Percentiles rank a stretch among this genome's conserved stretches.
Conservation (phyloP, 208 protist genomes). For the Herpetomonas samuelpessoai region DNA sequence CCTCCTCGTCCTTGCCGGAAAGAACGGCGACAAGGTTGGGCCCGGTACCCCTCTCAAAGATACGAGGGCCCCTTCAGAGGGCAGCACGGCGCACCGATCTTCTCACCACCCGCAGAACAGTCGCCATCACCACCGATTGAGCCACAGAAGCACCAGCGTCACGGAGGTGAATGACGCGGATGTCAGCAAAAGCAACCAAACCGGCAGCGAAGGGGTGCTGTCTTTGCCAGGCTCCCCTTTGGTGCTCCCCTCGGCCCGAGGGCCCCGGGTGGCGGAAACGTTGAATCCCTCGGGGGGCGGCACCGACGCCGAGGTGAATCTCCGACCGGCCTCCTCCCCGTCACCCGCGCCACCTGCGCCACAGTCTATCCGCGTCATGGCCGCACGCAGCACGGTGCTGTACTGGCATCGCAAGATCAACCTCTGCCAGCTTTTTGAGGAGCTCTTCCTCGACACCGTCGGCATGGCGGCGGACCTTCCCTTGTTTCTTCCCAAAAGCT, state of each 20-base stretch:
- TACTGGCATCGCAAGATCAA: slow-evolving; percentile 1
- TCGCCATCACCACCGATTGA: not conserved
- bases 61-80: too few relatives aligned
- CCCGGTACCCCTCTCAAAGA: too few relatives aligned
- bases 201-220: not conserved
- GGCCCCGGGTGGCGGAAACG: not conserved
- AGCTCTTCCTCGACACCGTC: slow-evolving; percentile 1
- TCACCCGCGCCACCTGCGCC: not conserved
- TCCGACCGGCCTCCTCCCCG: too few relatives aligned
- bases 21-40: not conserved
- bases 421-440: slow-evolving; percentile 2
- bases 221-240: not conserved
- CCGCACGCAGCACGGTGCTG: slow-evolving; percentile 1
- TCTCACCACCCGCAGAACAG: too few relatives aligned
- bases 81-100: not conserved
- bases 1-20: not conserved
- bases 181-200: too few relatives aligned
- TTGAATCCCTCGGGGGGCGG: not conserved
- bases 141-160: too few relatives aligned
- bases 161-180: too few relatives aligned
- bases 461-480: not conserved
- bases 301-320: not conserved
- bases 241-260: not conserved
- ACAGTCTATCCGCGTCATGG: not conserved
- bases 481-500: not conserved